These are phyloP conservation scores for Neonectria magnoliae DNA, from an alignment of 2,329 filamentous ascomycete species.

Conservation along the genomic window DNA sequence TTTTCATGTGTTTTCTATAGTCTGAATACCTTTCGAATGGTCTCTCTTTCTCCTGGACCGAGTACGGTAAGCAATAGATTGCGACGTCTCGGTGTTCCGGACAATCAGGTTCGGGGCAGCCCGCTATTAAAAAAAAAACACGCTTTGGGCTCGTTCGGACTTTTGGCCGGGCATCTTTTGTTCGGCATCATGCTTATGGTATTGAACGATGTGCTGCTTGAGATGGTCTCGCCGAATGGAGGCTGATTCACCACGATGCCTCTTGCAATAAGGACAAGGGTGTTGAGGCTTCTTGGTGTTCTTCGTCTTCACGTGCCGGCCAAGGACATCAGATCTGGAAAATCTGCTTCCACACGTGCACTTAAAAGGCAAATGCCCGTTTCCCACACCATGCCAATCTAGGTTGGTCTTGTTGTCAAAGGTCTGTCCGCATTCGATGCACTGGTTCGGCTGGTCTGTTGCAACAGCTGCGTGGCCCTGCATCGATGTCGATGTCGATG, in stretches of 20 bases:
- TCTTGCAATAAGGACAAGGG: not conserved
- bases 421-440: not conserved
- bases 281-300: not conserved
- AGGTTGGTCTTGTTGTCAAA: fast-evolving
- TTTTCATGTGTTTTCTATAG: not conserved
- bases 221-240: constrained; percentile 9
- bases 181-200: not conserved
- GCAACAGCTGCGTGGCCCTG: not conserved
- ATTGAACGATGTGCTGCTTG: constrained; percentile 1
- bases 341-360: not conserved
- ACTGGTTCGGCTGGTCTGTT: not conserved
- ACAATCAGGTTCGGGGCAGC: not conserved
- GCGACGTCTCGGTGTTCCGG: not conserved
- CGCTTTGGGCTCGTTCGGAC: no score
- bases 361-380: not conserved
- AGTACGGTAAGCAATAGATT: not conserved
- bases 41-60: not conserved
- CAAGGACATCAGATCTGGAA: not conserved
- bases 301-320: constrained; percentile 1
- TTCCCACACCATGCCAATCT: fast-evolving
- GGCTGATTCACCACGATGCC: not conserved
- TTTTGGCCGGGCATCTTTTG: not conserved
- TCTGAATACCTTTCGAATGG: not conserved
- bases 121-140: no score
- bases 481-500: not conserved